Evolutionary conservation across 2,329 filamentous ascomycete genomes (phyloP).

Genomic region (Fusarium incarnatum): DNA sequence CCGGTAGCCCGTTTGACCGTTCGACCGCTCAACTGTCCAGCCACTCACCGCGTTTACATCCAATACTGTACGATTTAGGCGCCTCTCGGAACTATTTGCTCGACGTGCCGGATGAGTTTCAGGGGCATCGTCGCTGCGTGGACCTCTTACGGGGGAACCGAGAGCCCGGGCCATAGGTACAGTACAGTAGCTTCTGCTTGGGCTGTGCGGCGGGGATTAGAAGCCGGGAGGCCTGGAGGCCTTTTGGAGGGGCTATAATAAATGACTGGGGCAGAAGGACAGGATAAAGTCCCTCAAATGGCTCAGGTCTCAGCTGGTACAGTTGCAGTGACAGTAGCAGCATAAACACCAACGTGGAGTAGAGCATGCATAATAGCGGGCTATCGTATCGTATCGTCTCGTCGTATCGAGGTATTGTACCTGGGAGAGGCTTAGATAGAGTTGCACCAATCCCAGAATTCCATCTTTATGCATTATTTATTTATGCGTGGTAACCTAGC

Average conservation of each 20-base stretch:
- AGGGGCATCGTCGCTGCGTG: constrained; percentile 22
- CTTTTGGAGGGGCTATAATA: constrained; percentile 9
- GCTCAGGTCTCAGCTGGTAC: constrained; percentile 7
- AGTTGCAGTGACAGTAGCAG: background rate
- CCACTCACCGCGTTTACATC: constrained; percentile 14
- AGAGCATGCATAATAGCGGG: constrained; percentile 11
- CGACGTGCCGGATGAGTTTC: constrained; percentile 15
- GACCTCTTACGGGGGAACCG: constrained; percentile 32
- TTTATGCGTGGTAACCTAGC: constrained; percentile 7
- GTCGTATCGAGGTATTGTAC: background rate
- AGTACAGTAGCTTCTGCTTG: constrained; percentile 9
- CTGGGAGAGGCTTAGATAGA: constrained; percentile 32
- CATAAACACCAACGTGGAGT: constrained; percentile 16
- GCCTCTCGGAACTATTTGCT: constrained; percentile 6
- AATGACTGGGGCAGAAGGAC: constrained; percentile 14
- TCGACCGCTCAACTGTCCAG: constrained; percentile 19
- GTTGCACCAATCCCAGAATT: constrained; percentile 20
- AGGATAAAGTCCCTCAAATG: constrained; percentile 35
- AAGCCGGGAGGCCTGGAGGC: constrained; percentile 12
- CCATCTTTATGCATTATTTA: constrained; percentile 2
- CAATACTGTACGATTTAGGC: background rate
- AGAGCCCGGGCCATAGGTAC: constrained; percentile 20
- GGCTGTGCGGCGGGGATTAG: constrained; percentile 10
- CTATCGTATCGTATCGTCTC: background rate
- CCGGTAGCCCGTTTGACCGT: constrained; percentile 27